These are phyloP conservation scores for Cystofilobasidium bisporidii DNA, from an alignment of 768 basidiomycete genomes.

Conservation along the genomic window DNA sequence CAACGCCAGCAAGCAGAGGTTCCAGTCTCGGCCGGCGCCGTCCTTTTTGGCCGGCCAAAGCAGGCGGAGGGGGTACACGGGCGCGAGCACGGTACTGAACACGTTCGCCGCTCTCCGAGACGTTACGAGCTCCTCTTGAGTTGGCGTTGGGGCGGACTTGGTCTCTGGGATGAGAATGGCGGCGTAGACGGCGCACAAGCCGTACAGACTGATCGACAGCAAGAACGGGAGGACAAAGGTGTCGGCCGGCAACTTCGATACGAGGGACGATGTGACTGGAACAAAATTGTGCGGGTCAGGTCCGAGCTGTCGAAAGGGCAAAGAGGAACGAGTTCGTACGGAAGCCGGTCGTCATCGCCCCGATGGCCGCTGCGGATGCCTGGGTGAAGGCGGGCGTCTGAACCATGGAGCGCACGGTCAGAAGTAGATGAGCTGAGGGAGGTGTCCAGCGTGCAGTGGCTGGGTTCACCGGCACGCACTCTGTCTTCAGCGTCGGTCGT, in stretches of 20 bases:
- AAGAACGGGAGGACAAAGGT: not conserved
- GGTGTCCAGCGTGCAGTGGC: too few relatives aligned
- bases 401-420: too few relatives aligned
- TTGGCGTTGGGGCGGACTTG: not conserved
- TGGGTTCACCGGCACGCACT: too few relatives aligned
- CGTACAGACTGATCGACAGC: not conserved
- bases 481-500: not conserved
- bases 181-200: not conserved
- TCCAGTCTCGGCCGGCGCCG: not conserved
- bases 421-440: too few relatives aligned
- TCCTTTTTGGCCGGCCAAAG: not conserved
- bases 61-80: not conserved
- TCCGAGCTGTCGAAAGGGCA: too few relatives aligned
- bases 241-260: not conserved
- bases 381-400: not conserved
- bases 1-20: not conserved
- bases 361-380: not conserved
- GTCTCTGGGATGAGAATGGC: not conserved
- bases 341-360: not conserved
- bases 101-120: too few relatives aligned
- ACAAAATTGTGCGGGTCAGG: too few relatives aligned
- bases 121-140: too few relatives aligned
- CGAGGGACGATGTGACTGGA: not conserved
- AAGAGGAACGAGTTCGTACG: not conserved
- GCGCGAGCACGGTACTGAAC: not conserved